Percentiles rank a stretch among this genome's conserved stretches.
Evolutionary conservation across 176 grass and related monocot genomes (phyloP).

Genomic region (Juncus inflexus): DNA sequence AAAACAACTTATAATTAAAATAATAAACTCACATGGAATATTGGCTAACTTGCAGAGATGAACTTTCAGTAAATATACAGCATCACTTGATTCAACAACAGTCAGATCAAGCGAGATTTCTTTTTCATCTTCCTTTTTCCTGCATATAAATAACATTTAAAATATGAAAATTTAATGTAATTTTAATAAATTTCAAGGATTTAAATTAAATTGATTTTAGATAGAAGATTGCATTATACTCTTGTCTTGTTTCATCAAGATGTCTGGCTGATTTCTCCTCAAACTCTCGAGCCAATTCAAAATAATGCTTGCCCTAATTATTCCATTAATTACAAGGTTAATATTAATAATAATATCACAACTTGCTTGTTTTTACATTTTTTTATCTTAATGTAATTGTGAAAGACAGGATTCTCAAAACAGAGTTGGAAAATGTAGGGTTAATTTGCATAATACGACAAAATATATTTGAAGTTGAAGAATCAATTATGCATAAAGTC

Average conservation of each 20-base stretch:
- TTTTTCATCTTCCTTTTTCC: conserved; percentile 41
- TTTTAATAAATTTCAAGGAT: neutral
- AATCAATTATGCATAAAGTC: too few relatives aligned
- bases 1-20: neutral
- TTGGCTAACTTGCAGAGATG: conserved; percentile 63
- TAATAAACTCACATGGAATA: conserved; percentile 62
- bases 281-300: conserved; percentile 52
- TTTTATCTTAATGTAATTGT: too few relatives aligned
- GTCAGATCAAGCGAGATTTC: conserved; percentile 51
- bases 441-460: too few relatives aligned
- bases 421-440: too few relatives aligned
- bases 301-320: conserved; percentile 58
- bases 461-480: too few relatives aligned
- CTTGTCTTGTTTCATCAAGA: conserved; percentile 45
- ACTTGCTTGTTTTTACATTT: too few relatives aligned
- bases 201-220: neutral
- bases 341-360: neutral
- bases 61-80: conserved; percentile 59
- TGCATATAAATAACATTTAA: conserved; percentile 31
- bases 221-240: conserved; percentile 1
- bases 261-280: conserved; percentile 65
- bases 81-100: conserved; percentile 40
- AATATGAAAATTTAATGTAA: neutral
- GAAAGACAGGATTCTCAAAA: conserved; percentile 5
- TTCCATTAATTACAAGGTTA: conserved; percentile 24